phyloP scores from a whole-genome alignment of 345 rosid species.

The Brassica incana region DNA sequence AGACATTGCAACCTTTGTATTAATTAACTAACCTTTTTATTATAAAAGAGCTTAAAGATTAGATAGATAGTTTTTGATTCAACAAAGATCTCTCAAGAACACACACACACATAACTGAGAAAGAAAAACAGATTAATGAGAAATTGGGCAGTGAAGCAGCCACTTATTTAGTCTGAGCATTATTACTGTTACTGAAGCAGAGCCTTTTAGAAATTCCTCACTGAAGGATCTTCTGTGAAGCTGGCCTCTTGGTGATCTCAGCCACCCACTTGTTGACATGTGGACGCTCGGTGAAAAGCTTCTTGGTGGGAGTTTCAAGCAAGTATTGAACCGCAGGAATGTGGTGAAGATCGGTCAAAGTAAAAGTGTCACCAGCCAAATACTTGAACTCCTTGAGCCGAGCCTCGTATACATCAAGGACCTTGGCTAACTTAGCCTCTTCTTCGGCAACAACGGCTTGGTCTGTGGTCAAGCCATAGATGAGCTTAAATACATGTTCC shows the following conservation, averaged over 20 bases:
- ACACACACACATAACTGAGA: background rate
- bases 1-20: background rate
- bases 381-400: slow-evolving; percentile 60
- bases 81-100: slow-evolving; percentile 12
- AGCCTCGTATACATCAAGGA: slow-evolving; percentile 69
- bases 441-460: slow-evolving; percentile 53
- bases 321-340: slow-evolving; percentile 49
- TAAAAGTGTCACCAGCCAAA: slow-evolving; percentile 60
- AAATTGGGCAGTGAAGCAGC: slow-evolving; percentile 8
- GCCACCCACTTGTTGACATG: slow-evolving; percentile 57
- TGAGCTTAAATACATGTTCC: slow-evolving; percentile 53
- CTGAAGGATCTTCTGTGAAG: slow-evolving; percentile 57
- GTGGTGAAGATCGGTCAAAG: slow-evolving; percentile 78
- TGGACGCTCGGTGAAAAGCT: slow-evolving; percentile 51
- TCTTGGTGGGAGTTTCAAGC: slow-evolving; percentile 47
- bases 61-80: background rate
- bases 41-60: background rate
- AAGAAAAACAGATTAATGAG: background rate
- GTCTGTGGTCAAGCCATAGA: slow-evolving; percentile 53
- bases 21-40: background rate
- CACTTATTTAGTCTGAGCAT: slow-evolving; percentile 32
- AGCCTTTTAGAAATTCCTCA: slow-evolving; percentile 4
- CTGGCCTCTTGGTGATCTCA: slow-evolving; percentile 62
- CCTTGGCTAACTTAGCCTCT: slow-evolving; percentile 52
- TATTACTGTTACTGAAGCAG: slow-evolving; percentile 20